A percentile compares a stretch with the other conserved stretches of the same genome.
Evolutionary conservation across 208 protist species (phyloP).

Genomic region (Crithidia bombi): DNA sequence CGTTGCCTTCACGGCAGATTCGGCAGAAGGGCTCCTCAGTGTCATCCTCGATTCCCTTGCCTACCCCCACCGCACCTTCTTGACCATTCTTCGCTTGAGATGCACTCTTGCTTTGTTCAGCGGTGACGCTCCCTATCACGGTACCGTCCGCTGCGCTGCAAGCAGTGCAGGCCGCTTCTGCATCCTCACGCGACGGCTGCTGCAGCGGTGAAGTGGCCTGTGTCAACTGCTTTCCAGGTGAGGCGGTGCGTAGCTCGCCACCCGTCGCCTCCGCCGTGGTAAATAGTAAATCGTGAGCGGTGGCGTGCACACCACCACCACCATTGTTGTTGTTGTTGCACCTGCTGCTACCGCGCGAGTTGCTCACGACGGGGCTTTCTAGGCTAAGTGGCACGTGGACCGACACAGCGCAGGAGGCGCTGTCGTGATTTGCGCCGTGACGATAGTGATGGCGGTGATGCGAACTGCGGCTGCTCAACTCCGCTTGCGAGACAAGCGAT

Average conservation of each 20-base stretch:
- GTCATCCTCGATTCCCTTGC: slow-evolving; percentile 40
- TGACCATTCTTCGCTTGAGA: neutral
- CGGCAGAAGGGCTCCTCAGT: slow-evolving; percentile 74
- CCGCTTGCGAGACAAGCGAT: neutral
- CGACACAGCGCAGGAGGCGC: slow-evolving; percentile 7
- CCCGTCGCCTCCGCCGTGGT: neutral
- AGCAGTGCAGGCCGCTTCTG: neutral
- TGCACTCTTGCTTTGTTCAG: neutral
- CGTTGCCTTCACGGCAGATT: slow-evolving; percentile 70
- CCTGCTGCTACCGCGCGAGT: neutral
- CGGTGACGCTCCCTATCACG: neutral
- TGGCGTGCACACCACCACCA: neutral
- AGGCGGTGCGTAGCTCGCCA: neutral
- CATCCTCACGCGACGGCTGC: slow-evolving; percentile 16
- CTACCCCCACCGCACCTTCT: neutral
- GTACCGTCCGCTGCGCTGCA: slow-evolving; percentile 1
- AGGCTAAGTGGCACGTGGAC: slow-evolving; percentile 26
- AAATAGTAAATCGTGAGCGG: slow-evolving; percentile 26
- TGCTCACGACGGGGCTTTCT: slow-evolving; percentile 6
- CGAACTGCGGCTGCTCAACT: neutral
- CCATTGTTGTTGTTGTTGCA: neutral
- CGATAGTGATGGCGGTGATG: neutral
- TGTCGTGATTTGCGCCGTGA: neutral
- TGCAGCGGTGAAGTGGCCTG: neutral
- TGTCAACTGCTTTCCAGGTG: neutral